Percentiles rank a stretch among this genome's conserved stretches.
Evolutionary conservation across 345 rosid genomes (phyloP).

Genomic region (Eucalyptus leucophloia): DNA sequence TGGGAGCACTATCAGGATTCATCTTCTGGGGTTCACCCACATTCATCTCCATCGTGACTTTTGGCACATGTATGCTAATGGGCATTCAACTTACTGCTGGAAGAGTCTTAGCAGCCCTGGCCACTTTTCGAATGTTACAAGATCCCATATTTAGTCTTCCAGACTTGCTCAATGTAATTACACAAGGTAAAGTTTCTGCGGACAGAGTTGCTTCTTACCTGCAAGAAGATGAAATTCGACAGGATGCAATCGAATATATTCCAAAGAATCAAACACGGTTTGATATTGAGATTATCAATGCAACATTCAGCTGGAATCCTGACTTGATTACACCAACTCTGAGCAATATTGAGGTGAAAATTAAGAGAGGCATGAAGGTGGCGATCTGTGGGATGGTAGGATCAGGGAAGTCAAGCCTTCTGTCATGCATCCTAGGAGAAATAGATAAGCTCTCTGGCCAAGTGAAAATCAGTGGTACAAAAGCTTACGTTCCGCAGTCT

Average conservation of each 20-base stretch:
- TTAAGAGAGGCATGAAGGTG: constrained; percentile 76
- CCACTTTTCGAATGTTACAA: constrained; percentile 89
- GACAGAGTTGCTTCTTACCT: constrained; percentile 77
- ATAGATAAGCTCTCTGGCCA: constrained; percentile 57
- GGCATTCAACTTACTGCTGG: constrained; percentile 81
- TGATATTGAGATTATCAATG: constrained; percentile 47
- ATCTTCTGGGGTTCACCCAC: constrained; percentile 92
- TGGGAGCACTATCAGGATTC: constrained; percentile 55
- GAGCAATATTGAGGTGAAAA: constrained; percentile 39
- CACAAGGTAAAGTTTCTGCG: constrained; percentile 74
- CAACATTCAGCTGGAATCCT: constrained; percentile 67
- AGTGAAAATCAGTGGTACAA: constrained; percentile 65
- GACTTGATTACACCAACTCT: constrained; percentile 44
- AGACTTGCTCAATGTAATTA: constrained; percentile 64
- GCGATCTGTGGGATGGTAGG: constrained; percentile 89
- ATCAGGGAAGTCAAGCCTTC: constrained; percentile 80
- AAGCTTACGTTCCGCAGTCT: constrained; percentile 81
- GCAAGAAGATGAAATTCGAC: constrained; percentile 63
- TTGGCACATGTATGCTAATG: constrained; percentile 47
- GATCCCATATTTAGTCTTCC: constrained; percentile 81
- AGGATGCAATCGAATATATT: constrained; percentile 38
- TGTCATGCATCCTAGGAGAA: constrained; percentile 75
- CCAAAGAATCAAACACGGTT: constrained; percentile 25
- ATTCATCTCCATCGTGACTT: constrained; percentile 70
- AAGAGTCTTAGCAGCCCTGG: constrained; percentile 72